A percentile compares a stretch with the other conserved stretches of the same genome.
These are phyloP conservation scores for Chaetoceros muelleri DNA, from an alignment of 108 stramenopile species.

Conservation along the genomic window DNA sequence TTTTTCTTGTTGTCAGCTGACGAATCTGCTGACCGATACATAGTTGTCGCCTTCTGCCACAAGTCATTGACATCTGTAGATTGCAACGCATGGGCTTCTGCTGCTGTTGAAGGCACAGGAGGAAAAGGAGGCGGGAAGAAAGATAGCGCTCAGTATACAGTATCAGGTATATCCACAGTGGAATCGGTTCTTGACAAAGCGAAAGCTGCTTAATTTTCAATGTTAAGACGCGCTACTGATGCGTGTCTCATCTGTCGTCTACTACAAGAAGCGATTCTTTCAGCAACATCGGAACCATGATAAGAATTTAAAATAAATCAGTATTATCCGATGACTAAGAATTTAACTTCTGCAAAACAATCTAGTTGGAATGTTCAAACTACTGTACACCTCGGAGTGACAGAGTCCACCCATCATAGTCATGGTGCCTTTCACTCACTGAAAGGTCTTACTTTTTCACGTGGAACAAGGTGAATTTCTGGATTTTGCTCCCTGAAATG, in stretches of 20 bases:
- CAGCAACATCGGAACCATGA: no score
- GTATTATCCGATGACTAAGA: no score
- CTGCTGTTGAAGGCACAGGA: slow-evolving; percentile 62
- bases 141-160: slow-evolving; percentile 62
- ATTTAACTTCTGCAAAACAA: no score
- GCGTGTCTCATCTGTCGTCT: no score
- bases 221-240: no score
- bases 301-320: no score
- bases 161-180: slow-evolving; percentile 41
- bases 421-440: no score
- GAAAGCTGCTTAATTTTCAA: slow-evolving; percentile 16
- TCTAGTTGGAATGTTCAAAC: no score
- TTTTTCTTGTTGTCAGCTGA: slow-evolving; percentile 75
- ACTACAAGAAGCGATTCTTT: no score
- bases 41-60: slow-evolving; percentile 66
- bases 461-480: neutral
- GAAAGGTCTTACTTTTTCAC: neutral
- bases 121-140: slow-evolving; percentile 88
- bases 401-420: no score
- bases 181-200: slow-evolving; percentile 63
- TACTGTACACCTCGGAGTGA: no score
- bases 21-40: slow-evolving; percentile 46
- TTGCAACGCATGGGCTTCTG: slow-evolving; percentile 75
- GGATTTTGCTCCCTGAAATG: neutral
- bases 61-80: slow-evolving; percentile 63